Conservation (phyloP, 2,329 filamentous ascomycete genomes). For the Domatiomyces catenatus region DNA sequence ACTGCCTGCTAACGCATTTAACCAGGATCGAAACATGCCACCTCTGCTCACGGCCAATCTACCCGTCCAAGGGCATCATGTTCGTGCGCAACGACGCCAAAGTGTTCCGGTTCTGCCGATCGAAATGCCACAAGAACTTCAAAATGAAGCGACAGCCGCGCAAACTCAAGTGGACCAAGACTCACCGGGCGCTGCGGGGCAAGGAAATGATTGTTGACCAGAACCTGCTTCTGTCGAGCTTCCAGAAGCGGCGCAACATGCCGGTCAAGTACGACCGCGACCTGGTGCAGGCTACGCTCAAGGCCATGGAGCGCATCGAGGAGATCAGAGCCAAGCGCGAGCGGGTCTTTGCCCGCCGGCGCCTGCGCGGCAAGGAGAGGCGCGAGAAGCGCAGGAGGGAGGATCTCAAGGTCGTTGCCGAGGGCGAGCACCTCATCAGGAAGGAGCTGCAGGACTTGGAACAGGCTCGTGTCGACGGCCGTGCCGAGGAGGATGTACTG, state of each 20-base stretch:
- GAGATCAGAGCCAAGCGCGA: slow-evolving; percentile 76
- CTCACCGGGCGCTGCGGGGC: slow-evolving; percentile 69
- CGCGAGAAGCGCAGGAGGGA: slow-evolving; percentile 62
- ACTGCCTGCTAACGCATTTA: not conserved
- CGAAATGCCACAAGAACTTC: slow-evolving; percentile 62
- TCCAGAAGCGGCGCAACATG: slow-evolving; percentile 82
- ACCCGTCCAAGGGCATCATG: slow-evolving; percentile 50
- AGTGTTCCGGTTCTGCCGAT: slow-evolving; percentile 52
- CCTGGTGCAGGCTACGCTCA: slow-evolving; percentile 69
- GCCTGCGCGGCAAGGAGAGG: slow-evolving; percentile 66
- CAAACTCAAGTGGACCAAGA: slow-evolving; percentile 95
- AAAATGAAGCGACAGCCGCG: slow-evolving; percentile 97
- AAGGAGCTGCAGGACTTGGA: slow-evolving; percentile 46
- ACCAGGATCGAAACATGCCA: slow-evolving; percentile 44
- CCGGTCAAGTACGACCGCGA: slow-evolving; percentile 94
- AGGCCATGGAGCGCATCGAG: slow-evolving; percentile 77
- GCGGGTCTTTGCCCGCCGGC: slow-evolving; percentile 81
- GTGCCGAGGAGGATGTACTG: slow-evolving; percentile 18
- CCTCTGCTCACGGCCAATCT: slow-evolving; percentile 55
- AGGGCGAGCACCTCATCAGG: slow-evolving; percentile 85
- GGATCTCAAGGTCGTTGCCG: slow-evolving; percentile 74
- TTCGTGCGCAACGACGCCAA: slow-evolving; percentile 53
- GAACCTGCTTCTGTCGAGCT: slow-evolving; percentile 56
- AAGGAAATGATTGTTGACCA: slow-evolving; percentile 87
- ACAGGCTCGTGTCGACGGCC: slow-evolving; percentile 28